Percentiles rank a stretch among this genome's conserved stretches.
These are phyloP conservation scores for Aureobasidium mangrovei DNA, from an alignment of 2,329 filamentous ascomycete species.

Conservation along the genomic window DNA sequence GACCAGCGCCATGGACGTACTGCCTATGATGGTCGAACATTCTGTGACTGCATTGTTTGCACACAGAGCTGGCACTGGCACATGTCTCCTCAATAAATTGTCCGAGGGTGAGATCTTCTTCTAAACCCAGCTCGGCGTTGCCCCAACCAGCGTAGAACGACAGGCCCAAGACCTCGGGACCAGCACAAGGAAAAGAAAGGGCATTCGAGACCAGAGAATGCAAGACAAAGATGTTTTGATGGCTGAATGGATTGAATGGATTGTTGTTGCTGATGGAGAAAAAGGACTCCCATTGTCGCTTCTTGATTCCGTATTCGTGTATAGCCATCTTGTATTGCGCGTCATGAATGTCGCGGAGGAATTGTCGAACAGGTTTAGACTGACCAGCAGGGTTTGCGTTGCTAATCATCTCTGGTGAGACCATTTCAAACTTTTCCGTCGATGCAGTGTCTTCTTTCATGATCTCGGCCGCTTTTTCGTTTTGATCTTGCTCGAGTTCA, in stretches of 20 bases:
- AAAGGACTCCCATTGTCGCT: conserved; percentile 92
- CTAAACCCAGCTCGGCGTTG: conserved; percentile 58
- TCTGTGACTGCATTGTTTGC: conserved; percentile 73
- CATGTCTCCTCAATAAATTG: conserved; percentile 93
- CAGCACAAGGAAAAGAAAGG: conserved; percentile 86
- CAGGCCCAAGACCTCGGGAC: conserved; percentile 81
- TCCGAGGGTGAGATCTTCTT: conserved; percentile 81
- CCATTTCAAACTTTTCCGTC: conserved; percentile 65
- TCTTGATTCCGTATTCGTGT: conserved; percentile 90
- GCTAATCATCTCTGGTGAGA: conserved; percentile 93
- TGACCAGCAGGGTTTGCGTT: conserved; percentile 76
- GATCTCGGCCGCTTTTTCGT: conserved; percentile 33
- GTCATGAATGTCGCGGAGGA: conserved; percentile 88
- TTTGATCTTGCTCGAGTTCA: conserved; percentile 37
- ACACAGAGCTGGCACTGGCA: conserved; percentile 64
- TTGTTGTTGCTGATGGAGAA: conserved; percentile 79
- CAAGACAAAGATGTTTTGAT: conserved; percentile 91
- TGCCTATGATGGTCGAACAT: conserved; percentile 92
- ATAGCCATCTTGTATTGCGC: conserved; percentile 93
- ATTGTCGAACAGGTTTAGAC: conserved; percentile 81
- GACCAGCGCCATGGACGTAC: conserved; percentile 92
- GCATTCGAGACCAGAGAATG: conserved; percentile 90
- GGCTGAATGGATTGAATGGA: conserved; percentile 87
- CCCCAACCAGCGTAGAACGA: conserved; percentile 85
- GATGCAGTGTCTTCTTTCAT: conserved; percentile 25